Evolutionary conservation across 1,139 yeast genomes (phyloP).

Genomic region (Meyerozyma sp.): DNA sequence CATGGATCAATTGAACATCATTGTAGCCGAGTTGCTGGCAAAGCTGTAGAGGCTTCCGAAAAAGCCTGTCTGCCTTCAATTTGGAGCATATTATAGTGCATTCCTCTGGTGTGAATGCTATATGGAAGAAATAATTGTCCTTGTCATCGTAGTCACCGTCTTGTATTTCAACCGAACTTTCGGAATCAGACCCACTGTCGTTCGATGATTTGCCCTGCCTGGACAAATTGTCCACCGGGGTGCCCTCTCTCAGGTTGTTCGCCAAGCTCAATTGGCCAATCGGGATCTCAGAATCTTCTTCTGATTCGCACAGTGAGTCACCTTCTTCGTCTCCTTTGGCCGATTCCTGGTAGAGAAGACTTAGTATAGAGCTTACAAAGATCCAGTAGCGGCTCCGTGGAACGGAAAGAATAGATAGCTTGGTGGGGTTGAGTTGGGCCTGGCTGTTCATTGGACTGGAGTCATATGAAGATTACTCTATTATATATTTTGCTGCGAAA

Average conservation of each 20-base stretch:
- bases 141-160: slow-evolving; percentile 16
- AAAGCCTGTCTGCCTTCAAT: slow-evolving; percentile 13
- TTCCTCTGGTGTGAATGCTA: slow-evolving; percentile 53
- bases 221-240: slow-evolving; percentile 16
- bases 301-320: slow-evolving; percentile 5
- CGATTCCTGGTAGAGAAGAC: slow-evolving; percentile 24
- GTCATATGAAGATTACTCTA: background rate
- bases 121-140: slow-evolving; percentile 38
- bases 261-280: background rate
- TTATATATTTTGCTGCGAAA: background rate
- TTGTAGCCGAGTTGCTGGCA: slow-evolving; percentile 21
- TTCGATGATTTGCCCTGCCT: slow-evolving; percentile 5
- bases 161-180: slow-evolving; percentile 5
- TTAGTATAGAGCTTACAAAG: slow-evolving; percentile 41
- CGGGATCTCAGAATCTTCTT: slow-evolving; percentile 2
- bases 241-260: background rate
- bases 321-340: slow-evolving; percentile 11
- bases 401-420: slow-evolving; percentile 42
- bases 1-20: slow-evolving; percentile 40
- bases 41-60: slow-evolving; percentile 28
- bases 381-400: slow-evolving; percentile 48
- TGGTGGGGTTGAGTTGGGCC: slow-evolving; percentile 40
- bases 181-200: slow-evolving; percentile 4
- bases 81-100: slow-evolving; percentile 50
- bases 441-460: slow-evolving; percentile 21